Evolutionary conservation across 2,329 filamentous ascomycete species (phyloP).

Genomic region (Diaporthe destruens): DNA sequence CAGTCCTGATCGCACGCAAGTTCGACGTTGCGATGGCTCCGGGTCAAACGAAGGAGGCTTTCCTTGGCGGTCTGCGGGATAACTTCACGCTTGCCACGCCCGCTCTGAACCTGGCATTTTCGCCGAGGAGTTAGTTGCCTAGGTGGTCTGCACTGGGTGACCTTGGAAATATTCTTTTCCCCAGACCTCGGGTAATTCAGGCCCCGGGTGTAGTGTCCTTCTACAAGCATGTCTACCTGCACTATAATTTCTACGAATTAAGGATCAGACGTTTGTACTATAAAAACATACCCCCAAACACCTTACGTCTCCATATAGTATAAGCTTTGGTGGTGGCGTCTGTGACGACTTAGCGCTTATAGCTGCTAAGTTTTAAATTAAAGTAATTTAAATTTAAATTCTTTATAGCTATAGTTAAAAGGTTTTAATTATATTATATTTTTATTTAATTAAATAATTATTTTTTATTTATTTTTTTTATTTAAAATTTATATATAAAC

Average conservation of each 20-base stretch:
- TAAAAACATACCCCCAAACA: neutral
- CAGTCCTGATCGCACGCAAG: conserved; percentile 42
- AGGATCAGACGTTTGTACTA: too few species aligned
- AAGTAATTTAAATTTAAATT: too few species aligned
- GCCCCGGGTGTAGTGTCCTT: neutral
- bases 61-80: conserved; percentile 44
- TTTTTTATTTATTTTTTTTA: too few species aligned
- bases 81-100: conserved; percentile 42
- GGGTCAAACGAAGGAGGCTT: conserved; percentile 42
- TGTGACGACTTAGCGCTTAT: too few species aligned
- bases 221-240: neutral
- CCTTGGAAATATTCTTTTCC: neutral
- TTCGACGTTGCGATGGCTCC: conserved; percentile 43
- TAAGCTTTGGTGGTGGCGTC: neutral
- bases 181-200: neutral
- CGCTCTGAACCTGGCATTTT: conserved; percentile 26
- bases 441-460: too few species aligned
- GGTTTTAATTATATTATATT: too few species aligned
- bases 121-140: conserved; percentile 10
- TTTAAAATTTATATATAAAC: too few species aligned
- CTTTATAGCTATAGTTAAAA: too few species aligned
- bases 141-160: neutral
- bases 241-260: neutral
- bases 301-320: neutral
- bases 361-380: too few species aligned